Conservation (phyloP, 2,329 filamentous ascomycete genomes). For the Coleophoma eucalyptorum region DNA sequence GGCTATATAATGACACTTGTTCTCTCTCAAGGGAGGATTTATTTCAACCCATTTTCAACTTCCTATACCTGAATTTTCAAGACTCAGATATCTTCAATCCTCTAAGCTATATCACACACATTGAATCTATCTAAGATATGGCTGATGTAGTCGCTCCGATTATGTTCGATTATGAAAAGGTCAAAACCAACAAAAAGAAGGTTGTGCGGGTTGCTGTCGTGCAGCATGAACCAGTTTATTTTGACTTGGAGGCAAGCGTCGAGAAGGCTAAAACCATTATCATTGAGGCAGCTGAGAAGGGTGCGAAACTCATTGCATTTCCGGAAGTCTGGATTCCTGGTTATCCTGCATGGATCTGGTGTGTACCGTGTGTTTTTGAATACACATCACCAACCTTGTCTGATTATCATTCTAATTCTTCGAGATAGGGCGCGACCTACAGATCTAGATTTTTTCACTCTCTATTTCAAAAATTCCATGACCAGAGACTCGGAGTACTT, state of each 20-base stretch:
- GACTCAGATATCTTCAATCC: no score
- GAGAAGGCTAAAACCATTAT: conserved; percentile 55
- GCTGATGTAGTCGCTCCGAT: no score
- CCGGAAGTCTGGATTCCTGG: conserved; percentile 48
- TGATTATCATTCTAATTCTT: background rate
- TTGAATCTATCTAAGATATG: no score
- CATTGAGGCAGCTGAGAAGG: conserved; percentile 46
- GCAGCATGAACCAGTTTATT: conserved; percentile 57
- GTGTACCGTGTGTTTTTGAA: conserved; percentile 26
- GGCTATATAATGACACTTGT: no score
- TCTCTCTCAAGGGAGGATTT: no score
- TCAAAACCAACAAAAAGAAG: no score
- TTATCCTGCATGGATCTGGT: background rate
- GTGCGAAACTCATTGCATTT: conserved; percentile 51
- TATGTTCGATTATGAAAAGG: no score
- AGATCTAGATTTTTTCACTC: conserved; percentile 6
- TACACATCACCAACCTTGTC: conserved; percentile 39
- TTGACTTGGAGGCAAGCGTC: conserved; percentile 51
- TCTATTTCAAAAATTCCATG: conserved; percentile 38
- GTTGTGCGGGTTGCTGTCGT: conserved; percentile 39
- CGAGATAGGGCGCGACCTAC: background rate
- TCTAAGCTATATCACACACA: no score
- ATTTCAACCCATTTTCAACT: no score
- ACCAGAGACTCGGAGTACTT: conserved; percentile 38
- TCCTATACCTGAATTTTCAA: no score